Base-by-base conservation (phyloP, 2,329 filamentous ascomycete genomes). In the Aspergillus puulaauensis region DNA sequence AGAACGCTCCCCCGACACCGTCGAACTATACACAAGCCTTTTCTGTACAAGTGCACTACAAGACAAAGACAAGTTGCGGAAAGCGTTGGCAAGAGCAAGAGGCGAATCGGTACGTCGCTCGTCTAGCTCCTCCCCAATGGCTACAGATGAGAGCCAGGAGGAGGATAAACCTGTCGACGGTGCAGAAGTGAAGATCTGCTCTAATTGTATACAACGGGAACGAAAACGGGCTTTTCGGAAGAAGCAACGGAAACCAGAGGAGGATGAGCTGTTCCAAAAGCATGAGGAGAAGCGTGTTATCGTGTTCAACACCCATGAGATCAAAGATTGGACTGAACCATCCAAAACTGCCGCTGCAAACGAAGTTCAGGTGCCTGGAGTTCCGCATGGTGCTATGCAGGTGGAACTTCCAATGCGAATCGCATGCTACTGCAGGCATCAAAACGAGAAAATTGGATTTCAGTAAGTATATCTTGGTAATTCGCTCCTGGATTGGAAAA, bases 391-490 rank as follows among this genome's bases (percentile, higher is more conserved):
- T 51, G 85, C 88, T 6, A 86, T 91, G 79, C 88, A 91, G 68
- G 87, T 96, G 21, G 88, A 93, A 64, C 86, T 91, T 2, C 92
- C 91, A 0, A 96, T 98, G 93, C 88, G 93, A 9, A 97, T 99
- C 68, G 91, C 93, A 23, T 99, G 93, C 73, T 99, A 98, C 75
- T 98, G 93, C 76, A 87, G 93, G 19, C 93, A 99, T 71, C 93
- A 98, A 67, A 87, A 89, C 59, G 95, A 98, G 76, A 98, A 98
- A 78, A 80, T 89, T 64, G 93, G 93, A 2, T 99, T 97, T 75
- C 83, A 83, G 75, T 79, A 66, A 62, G 76, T 71, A 27, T 49
- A 52, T 44, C 49, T 41, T 23, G 12, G 5, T 21, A 31, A 43
- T 49, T 33, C 51, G 3, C 14, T 37, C 35, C 35, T 51, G 17